Evolutionary conservation across 441 rosid species (phyloP).

Genomic region (Populus hybrid): DNA sequence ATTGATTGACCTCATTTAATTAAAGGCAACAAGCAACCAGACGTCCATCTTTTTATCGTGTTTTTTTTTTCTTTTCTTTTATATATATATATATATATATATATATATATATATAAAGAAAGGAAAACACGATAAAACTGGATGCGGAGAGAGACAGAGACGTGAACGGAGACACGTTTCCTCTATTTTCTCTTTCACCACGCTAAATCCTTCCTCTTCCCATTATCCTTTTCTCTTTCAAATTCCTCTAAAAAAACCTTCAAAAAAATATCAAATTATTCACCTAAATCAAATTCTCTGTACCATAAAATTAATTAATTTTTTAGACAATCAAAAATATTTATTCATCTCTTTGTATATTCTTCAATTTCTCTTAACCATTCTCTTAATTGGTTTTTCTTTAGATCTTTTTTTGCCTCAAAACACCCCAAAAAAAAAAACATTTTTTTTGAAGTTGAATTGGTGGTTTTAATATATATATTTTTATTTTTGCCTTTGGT

Average conservation of each 20-base stretch:
- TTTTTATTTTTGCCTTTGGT: not conserved
- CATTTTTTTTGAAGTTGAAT: not conserved
- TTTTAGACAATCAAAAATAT: not conserved
- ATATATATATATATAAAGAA: too few relatives aligned
- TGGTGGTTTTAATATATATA: not conserved
- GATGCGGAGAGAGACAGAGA: not conserved
- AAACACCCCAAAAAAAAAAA: not conserved
- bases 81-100: too few relatives aligned
- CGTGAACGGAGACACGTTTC: not conserved
- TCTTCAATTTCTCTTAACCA: not conserved
- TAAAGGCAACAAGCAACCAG: too few relatives aligned
- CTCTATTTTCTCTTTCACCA: not conserved
- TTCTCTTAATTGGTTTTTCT: not conserved
- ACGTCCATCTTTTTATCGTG: too few relatives aligned
- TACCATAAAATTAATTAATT: not conserved
- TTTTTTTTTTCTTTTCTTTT: too few relatives aligned
- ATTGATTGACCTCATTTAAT: too few relatives aligned
- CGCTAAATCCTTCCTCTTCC: not conserved
- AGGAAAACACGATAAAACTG: not conserved
- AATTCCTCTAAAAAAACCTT: not conserved
- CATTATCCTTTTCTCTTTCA: not conserved
- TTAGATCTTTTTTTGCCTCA: not conserved
- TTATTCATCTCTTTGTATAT: not conserved
- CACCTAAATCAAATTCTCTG: not conserved
- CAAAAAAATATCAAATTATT: not conserved